These are phyloP conservation scores for Kluyveromyces sp. DNA, from an alignment of 1,139 yeast genomes.

Conservation along the genomic window DNA sequence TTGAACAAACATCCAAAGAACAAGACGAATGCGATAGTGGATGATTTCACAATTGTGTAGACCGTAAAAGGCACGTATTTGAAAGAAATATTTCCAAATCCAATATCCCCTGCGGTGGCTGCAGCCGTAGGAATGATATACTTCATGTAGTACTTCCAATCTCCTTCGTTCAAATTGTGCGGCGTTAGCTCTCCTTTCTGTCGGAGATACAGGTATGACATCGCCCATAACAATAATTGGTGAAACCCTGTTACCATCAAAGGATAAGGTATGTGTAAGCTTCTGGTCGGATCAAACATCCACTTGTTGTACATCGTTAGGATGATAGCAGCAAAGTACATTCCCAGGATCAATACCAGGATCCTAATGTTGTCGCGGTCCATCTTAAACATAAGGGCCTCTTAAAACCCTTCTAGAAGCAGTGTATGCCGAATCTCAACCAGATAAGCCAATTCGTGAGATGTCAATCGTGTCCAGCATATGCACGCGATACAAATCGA, in stretches of 20 bases:
- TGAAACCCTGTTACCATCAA: slow-evolving; percentile 78
- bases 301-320: slow-evolving; percentile 91
- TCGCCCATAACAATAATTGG: slow-evolving; percentile 56
- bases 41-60: slow-evolving; percentile 89
- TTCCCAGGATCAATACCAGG: slow-evolving; percentile 30
- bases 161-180: slow-evolving; percentile 9
- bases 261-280: slow-evolving; percentile 73
- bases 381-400: background rate
- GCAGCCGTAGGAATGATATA: slow-evolving; percentile 78
- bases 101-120: slow-evolving; percentile 90
- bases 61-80: slow-evolving; percentile 71
- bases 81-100: slow-evolving; percentile 80
- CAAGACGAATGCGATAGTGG: slow-evolving; percentile 78
- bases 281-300: slow-evolving; percentile 75
- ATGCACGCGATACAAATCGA: too few relatives aligned
- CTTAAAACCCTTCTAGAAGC: background rate
- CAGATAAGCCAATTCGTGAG: too few relatives aligned
- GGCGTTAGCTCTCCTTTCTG: slow-evolving; percentile 2
- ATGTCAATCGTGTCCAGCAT: too few relatives aligned
- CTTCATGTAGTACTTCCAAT: slow-evolving; percentile 37
- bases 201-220: slow-evolving; percentile 23
- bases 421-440: too few relatives aligned
- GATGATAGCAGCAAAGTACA: slow-evolving; percentile 60
- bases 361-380: slow-evolving; percentile 3
- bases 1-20: slow-evolving; percentile 76